Evolutionary conservation across 495 filamentous ascomycete genomes (phyloP), one percentile per base, ranked within the genome.

Genomic region (Xylaria intraflava): DNA sequence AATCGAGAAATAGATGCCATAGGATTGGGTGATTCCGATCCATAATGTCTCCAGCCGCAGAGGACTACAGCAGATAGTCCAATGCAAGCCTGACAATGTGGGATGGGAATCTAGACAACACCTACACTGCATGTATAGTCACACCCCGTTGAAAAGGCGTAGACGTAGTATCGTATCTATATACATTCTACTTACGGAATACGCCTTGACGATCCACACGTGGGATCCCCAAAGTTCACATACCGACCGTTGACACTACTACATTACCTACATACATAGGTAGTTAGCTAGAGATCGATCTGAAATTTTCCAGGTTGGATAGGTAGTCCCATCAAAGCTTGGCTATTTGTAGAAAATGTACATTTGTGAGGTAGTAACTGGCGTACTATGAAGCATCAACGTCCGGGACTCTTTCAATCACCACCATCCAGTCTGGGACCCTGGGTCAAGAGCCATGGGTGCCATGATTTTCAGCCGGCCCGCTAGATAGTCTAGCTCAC

Each of bases 31-130:
- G 30, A 44, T n/a, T 7, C 42, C 40, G 23, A 23, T 39, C 31
- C 17, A 26, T 17, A 38, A 40, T n/a, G 14, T 27, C 12, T 51
- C 38, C 51, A 46, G 51, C 51, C 51, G 51, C 51, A 53, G 20
- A 46, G 16, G 51, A 30, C 35, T 16, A 38, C 35, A 44, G 6
- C 40, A 43, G 33, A 39, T 30, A 16, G 31, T 46, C 42, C 40
- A 53, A 53, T 53, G 51, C 51, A 53, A 26, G 27, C 35, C 41
- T 20, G 19, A 11, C 17, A 29, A 16, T 2, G 43, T 19, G 45
- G 17, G 26, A 36, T 36, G 31, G 50, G 44, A 26, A 53, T 42
- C 51, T 31, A 53, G 51, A 53, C 51, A 40, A 30, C 20, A 45
- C 23, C 19, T 46, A 26, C 39, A 11, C 42, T 24, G 24, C 12